Base-by-base conservation (phyloP, 1,284 basidiomycete species). In the Trichosporon coremiiforme region DNA sequence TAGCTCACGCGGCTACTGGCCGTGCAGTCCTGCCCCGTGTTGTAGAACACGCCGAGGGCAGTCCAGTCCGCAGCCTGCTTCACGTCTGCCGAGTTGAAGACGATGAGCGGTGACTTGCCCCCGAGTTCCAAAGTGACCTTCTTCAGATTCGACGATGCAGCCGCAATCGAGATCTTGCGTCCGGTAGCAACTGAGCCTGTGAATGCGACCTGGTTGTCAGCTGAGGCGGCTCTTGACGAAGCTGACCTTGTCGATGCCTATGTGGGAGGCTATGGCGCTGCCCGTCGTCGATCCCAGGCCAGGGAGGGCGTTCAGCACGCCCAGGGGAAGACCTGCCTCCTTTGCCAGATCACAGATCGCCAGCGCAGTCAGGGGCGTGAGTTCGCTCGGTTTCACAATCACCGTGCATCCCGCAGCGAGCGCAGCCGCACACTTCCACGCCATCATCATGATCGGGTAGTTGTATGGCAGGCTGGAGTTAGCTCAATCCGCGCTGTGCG, bases 371-470 rank as follows among this genome's bases (percentile, higher is more conserved):
- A 98, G 87, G 12, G 95, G 95, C 1, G 94, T 95, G 68, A 94
- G 85, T 84, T 98, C 95, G 45, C 93, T 93, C 8, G 95, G 92
- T 84, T 98, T 83, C 75, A 83, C 79, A 70, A 83, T 71, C 64
- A 83, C 70, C n/a, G 75, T 76, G 70, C 80, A 81, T 31, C 81
- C 82, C 53, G 89, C 89, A 6, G 95, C 93, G 66, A 96, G 87
- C 3, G 94, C 94, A 29, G 94, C 94, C 8, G 90, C 93, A 66
- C 94, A 87, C 84, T 95, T 95, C 93, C 94, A 95, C 12, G 90
- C 86, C 90, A 92, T 93, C 93, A 95, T 95, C 75, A 88, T 88
- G 80, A 96, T 91, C 15, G 93, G 94, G 81, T 94, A 95, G 84
- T 95, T 95, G 91, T 91, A 93, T 12, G 92, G 92, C 74, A 94